Conservation (phyloP, 257 asterid genomes). For the Rehmannia glutinosa region DNA sequence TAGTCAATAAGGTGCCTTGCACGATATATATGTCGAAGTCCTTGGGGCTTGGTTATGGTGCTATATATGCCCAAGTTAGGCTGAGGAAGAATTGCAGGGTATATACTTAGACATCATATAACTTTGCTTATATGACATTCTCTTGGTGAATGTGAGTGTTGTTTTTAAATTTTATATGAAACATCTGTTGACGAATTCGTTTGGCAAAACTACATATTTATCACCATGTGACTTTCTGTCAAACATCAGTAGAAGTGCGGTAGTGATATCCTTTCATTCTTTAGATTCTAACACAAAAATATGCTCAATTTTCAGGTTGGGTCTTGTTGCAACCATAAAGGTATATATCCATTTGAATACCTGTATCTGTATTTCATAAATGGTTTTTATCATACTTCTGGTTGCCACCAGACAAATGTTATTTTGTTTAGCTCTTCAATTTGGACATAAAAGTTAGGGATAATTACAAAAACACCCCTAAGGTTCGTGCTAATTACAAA, state of each 20-base stretch:
- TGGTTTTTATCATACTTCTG: too few species aligned
- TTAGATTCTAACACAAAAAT: not conserved
- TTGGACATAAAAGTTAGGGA: too few species aligned
- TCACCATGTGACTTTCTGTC: not conserved
- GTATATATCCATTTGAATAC: conserved; percentile 27
- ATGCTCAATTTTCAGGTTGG: conserved; percentile 38
- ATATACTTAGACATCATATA: not conserved
- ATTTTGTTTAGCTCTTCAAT: too few species aligned
- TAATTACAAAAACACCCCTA: too few species aligned
- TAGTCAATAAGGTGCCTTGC: too few species aligned
- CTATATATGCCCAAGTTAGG: not conserved
- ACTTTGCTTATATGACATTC: not conserved
- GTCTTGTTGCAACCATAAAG: conserved; percentile 65
- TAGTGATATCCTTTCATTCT: not conserved
- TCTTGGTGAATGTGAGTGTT: not conserved
- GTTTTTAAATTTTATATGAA: not conserved
- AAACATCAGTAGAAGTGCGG: not conserved
- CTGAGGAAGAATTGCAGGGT: not conserved
- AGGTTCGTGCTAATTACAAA: too few species aligned
- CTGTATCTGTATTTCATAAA: not conserved
- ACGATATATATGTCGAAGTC: too few species aligned
- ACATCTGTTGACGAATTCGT: not conserved
- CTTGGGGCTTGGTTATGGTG: too few species aligned
- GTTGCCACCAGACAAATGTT: too few species aligned
- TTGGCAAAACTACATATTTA: not conserved